Evolutionary conservation across 1,284 basidiomycete species (phyloP), one percentile per base, ranked within the genome.

Genomic region (Pseudozyma hubeiensis): DNA sequence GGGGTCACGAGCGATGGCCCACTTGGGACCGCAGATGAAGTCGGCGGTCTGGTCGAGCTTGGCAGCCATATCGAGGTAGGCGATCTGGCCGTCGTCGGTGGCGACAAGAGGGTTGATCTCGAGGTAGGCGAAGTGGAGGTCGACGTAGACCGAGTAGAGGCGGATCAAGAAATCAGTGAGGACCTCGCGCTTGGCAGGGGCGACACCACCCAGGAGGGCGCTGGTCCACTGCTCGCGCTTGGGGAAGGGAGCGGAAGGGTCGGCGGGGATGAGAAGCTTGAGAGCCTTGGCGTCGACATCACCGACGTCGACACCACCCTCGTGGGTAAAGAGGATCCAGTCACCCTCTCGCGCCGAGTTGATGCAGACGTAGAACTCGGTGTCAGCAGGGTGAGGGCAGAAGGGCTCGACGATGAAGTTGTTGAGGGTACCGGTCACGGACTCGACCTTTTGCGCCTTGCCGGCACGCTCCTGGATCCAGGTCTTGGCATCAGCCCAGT

Each of bases 51-150:
- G 86, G 86, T 99, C 97, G 80, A 99, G 92, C 89, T 99, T 99
- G 85, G 96, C 95, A 51, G 96, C 97, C 95, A 99, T 98, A 86
- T 99, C 97, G 79, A 99, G 91, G 88, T 96, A 98, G 86, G 92
- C 91, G 82, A 99, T 94, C 80, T 90, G 87, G 69, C 89, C 91
- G 69, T 89, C 90, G 85, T 97, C 94, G 80, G 97, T 91, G 84
- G 93, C 93, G 84, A 99, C 92, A 66, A 99, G 90, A 47, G 97
- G 97, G 89, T 99, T 99, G 87, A 99, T 99, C 87, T 99, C 96
- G 84, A 99, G 93, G 88, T 99, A 99, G 44, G 96, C 94, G 85
- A 97, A 85, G 80, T 84, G 84, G 64, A 85, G 84, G 85, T 97
- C 94, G 80, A 96, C 95, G 86, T 98, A 98, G 82, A 98, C 94